A percentile compares a stretch with the other conserved stretches of the same genome.
Evolutionary conservation across 2,329 filamentous ascomycete species (phyloP).

Genomic region (Epicoccum sorghinum): DNA sequence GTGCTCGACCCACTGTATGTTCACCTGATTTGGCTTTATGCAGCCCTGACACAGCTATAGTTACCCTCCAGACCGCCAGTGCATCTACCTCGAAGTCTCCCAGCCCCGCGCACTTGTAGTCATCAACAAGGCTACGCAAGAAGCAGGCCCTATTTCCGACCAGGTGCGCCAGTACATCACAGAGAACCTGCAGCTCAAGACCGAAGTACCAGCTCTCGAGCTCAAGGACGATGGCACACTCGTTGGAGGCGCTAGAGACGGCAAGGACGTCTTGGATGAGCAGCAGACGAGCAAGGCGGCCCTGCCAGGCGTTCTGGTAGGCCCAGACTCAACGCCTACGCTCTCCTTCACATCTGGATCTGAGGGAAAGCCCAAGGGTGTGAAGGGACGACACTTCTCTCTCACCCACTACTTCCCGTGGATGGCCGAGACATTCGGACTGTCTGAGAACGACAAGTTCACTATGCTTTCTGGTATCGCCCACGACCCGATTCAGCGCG

Average conservation of each 20-base stretch:
- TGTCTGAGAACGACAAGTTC: slow-evolving; percentile 75
- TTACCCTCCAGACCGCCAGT: slow-evolving; percentile 81
- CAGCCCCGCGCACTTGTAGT: slow-evolving; percentile 73
- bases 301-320: slow-evolving; percentile 75
- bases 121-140: slow-evolving; percentile 73
- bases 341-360: slow-evolving; percentile 68
- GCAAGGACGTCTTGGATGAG: slow-evolving; percentile 69
- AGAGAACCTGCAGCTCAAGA: slow-evolving; percentile 73
- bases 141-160: slow-evolving; percentile 67
- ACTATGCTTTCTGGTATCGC: slow-evolving; percentile 86
- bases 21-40: slow-evolving; percentile 30
- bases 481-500: slow-evolving; percentile 67
- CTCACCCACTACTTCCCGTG: slow-evolving; percentile 87
- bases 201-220: slow-evolving; percentile 74
- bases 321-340: slow-evolving; percentile 82
- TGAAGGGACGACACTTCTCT: slow-evolving; percentile 84
- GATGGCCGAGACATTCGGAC: slow-evolving; percentile 85
- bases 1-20: slow-evolving; percentile 76
- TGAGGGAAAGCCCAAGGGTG: slow-evolving; percentile 84
- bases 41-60: slow-evolving; percentile 46
- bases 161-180: slow-evolving; percentile 72
- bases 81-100: slow-evolving; percentile 82
- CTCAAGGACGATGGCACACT: slow-evolving; percentile 74
- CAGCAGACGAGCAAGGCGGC: slow-evolving; percentile 60
- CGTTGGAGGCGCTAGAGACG: slow-evolving; percentile 69